Evolutionary conservation across 176 grass and related monocot genomes (phyloP), one percentile per base, ranked within the genome.

Genomic region (Paspalum notatum): DNA sequence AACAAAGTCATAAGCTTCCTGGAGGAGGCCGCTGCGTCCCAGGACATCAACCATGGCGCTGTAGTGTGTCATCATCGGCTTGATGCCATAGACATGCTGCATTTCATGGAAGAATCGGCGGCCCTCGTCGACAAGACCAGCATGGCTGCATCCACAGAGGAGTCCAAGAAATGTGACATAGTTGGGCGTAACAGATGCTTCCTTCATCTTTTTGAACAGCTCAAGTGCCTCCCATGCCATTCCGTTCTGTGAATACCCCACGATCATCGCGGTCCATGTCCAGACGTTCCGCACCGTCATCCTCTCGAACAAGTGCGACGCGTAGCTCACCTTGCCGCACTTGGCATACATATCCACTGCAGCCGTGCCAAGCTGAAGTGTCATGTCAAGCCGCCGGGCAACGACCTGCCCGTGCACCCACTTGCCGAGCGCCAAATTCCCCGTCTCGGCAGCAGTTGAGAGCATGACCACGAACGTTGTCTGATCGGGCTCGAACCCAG

Each of bases 1-100:
- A 44, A 88, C 55, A 57, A 93, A 88, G 20, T 88, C 39, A 60
- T 83, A 90, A 41, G 91, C 91, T 80, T 93, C 88, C 12, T 61
- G 57, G 39, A 93, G 88, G 25, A 15, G 47, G 5, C 79, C 79
- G 0, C 80, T 90, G 52, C 82, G 79, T 7, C 91, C 91, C 20
- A 91, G 82, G 38, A 86, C 79, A 81, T 94, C 91, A 22, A 89
- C 88, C 88, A 94, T 91, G 51, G 88, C 80, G 9, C 86, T 89
- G 51, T 75, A 91, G 76, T 91, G 91, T 8, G 26, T 64, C 88
- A 94, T 86, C 88, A 40, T 84, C 4, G 72, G 86, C 51, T 78
- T 67, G 53, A 94, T 94, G 18, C 61, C 21, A 17, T 91, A 81
- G 2, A 69, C 66, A 58, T 84, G 70, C 15, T 62, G 71, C 88